Percentiles rank a stretch among this genome's conserved stretches.
These are phyloP conservation scores for Blepharisma stoltei DNA, from an alignment of 73 alveolate genomes.

Conservation along the genomic window DNA sequence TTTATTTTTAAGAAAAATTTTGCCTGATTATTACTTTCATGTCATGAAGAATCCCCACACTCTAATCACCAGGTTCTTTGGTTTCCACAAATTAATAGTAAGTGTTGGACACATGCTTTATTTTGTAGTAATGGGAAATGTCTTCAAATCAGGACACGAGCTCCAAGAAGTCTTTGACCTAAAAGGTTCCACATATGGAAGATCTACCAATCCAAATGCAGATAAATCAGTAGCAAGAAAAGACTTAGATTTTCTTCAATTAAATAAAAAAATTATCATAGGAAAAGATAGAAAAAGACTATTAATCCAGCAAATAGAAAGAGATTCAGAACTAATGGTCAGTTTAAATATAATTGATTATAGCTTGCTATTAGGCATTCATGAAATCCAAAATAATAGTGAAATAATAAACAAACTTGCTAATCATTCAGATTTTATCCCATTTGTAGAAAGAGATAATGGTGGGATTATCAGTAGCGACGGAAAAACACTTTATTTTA, in stretches of 20 bases:
- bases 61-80: slow-evolving; percentile 61
- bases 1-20: slow-evolving; percentile 71
- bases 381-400: background rate
- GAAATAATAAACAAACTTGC: too few relatives aligned
- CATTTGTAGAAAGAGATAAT: too few relatives aligned
- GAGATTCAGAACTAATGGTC: slow-evolving; percentile 69
- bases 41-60: slow-evolving; percentile 82
- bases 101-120: slow-evolving; percentile 42
- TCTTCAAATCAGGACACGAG: slow-evolving; percentile 77
- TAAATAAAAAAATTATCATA: slow-evolving; percentile 51
- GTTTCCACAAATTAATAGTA: slow-evolving; percentile 62
- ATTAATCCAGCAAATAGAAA: slow-evolving; percentile 57
- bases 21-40: slow-evolving; percentile 75
- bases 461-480: slow-evolving; percentile 67
- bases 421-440: too few relatives aligned
- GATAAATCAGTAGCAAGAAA: slow-evolving; percentile 79
- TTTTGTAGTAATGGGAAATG: slow-evolving; percentile 78
- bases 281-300: slow-evolving; percentile 55
- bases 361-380: slow-evolving; percentile 84
- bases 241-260: slow-evolving; percentile 77
- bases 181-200: slow-evolving; percentile 66
- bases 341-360: slow-evolving; percentile 76
- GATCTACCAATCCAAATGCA: slow-evolving; percentile 50
- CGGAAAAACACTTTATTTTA: slow-evolving; percentile 65
- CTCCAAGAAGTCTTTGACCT: slow-evolving; percentile 70